Evolutionary conservation across 2,329 filamentous ascomycete species (phyloP).

Genomic region (Arthrobotrys sphaeroides): DNA sequence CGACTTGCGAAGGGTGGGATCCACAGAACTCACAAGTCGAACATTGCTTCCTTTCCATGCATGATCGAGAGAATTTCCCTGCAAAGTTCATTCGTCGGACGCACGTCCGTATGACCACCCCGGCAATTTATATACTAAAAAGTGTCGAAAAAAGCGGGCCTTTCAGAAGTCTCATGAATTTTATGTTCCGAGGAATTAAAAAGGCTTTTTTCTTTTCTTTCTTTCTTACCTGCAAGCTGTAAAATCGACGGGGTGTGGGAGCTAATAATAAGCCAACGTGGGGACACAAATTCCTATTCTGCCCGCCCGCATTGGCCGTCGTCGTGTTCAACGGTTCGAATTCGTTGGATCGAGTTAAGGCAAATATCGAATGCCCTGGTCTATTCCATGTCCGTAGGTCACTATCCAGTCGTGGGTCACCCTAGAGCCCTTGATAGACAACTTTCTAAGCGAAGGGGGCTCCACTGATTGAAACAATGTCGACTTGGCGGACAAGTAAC

Average conservation of each 20-base stretch:
- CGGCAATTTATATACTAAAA: neutral
- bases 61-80: constrained; percentile 23
- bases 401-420: constrained; percentile 7
- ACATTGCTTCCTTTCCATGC: constrained; percentile 15
- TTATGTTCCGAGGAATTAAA: constrained; percentile 17
- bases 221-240: too few species aligned
- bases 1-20: constrained; percentile 35
- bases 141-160: too few species aligned
- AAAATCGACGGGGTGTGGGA: neutral
- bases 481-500: constrained; percentile 21
- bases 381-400: neutral
- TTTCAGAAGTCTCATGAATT: neutral
- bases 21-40: neutral
- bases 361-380: neutral
- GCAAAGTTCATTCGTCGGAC: constrained; percentile 33
- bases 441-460: constrained; percentile 42
- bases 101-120: constrained; percentile 18
- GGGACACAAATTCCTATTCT: constrained; percentile 35
- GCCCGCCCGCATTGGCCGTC: constrained; percentile 10
- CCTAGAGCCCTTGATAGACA: constrained; percentile 1
- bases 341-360: neutral
- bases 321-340: constrained; percentile 6
- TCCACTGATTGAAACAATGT: constrained; percentile 32
- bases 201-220: neutral
- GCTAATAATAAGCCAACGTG: constrained; percentile 32